Base-by-base conservation (phyloP, 306 rosid genomes). In the Vigna trinervia region DNA sequence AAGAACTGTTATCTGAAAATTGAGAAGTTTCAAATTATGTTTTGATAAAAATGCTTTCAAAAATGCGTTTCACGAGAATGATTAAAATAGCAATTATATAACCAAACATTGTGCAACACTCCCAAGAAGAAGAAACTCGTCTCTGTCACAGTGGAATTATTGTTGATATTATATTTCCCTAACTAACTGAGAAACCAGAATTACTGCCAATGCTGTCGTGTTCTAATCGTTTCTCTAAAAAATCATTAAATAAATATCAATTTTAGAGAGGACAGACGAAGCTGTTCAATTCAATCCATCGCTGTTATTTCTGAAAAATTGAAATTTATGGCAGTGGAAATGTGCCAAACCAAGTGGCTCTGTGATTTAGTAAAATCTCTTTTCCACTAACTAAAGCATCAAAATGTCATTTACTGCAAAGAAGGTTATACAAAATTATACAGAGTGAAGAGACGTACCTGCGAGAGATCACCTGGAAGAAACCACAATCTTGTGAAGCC, bases 401-500 rank as follows among this genome's bases (percentile, higher is more conserved):
- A 62, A 32, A 15, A 20, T 10, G 66, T 38, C 58, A 34, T 77
- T 66, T 77, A 53, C 66, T 3, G 30, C 11, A 76, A 52, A 76
- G 39, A 36, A 36, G 73, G n/a, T 30, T 4, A 2, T 22, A 22
- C 1, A 22, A 22, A 22, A 1, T 22, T 22, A 22, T 22, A 22
- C 1, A 22, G 23, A 22, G 23, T 22, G 23, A 22, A 22, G 23
- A 22, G 23, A 22, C 23, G 1, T 22, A 22, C 23, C 23, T 22
- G 23, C 1, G 23, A 1, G 23, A 22, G 23, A 22, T 22, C 23
- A 92, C 97, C 74, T 95, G 97, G 32, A 95, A 95, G 41, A 92
- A 95, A 14, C 98, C 98, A 97, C 97, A 95, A 38, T 95, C 96
- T 43, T 73, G 38, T 1, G 97, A 90, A 56, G 97, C 96, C 88